Conservation (phyloP, 1,284 basidiomycete species). For the Ustilago shanxiensis region DNA sequence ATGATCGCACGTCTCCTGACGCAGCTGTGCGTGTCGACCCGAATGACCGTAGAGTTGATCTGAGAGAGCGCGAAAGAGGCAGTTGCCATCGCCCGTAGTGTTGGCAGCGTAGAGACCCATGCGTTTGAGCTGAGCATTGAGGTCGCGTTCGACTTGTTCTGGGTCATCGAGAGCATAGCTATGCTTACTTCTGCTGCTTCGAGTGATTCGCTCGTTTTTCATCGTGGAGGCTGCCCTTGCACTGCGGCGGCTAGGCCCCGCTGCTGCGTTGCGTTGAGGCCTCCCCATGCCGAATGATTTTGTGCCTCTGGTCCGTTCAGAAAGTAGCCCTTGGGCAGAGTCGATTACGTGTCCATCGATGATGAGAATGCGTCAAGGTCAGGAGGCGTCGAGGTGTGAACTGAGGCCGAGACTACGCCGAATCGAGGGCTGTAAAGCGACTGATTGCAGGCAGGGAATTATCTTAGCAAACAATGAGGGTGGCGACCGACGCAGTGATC, state of each 20-base stretch:
- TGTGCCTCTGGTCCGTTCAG: neutral
- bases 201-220: constrained; percentile 53
- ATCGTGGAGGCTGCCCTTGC: constrained; percentile 37
- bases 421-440: no score
- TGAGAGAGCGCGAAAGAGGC: constrained; percentile 70
- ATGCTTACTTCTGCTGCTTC: constrained; percentile 46
- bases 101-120: constrained; percentile 68
- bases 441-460: neutral
- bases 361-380: neutral
- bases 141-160: constrained; percentile 59
- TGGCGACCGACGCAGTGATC: neutral
- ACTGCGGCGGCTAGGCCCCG: constrained; percentile 45
- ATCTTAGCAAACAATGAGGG: neutral
- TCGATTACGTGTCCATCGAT: constrained; percentile 7
- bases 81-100: constrained; percentile 68
- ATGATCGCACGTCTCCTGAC: constrained; percentile 81
- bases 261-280: constrained; percentile 36
- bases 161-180: constrained; percentile 62
- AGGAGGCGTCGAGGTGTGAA: neutral
- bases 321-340: constrained; percentile 1
- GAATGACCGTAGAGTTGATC: constrained; percentile 82
- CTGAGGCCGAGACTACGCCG: no score
- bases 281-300: constrained; percentile 28
- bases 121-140: constrained; percentile 60
- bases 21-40: constrained; percentile 78